Evolutionary conservation across 1,284 basidiomycete species (phyloP).

Genomic region (Pseudozyma sp.): DNA sequence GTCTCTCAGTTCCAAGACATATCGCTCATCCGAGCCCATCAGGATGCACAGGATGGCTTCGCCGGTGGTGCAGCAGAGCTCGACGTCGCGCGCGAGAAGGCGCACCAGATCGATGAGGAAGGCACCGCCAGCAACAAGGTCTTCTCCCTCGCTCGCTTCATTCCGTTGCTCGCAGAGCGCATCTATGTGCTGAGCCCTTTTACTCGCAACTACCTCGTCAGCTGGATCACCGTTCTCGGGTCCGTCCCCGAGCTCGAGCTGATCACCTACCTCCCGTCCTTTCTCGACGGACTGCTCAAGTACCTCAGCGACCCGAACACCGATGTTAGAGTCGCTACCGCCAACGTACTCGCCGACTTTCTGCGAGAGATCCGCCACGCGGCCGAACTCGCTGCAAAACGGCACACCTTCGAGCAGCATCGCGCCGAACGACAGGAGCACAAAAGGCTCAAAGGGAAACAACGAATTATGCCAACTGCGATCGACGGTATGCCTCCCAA

Average conservation of each 20-base stretch:
- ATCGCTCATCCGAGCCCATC: slow-evolving; percentile 71
- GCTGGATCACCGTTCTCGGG: slow-evolving; percentile 95
- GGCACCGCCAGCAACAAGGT: slow-evolving; percentile 69
- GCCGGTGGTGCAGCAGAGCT: slow-evolving; percentile 59
- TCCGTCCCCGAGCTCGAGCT: slow-evolving; percentile 96
- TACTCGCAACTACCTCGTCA: slow-evolving; percentile 93
- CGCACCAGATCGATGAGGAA: slow-evolving; percentile 46
- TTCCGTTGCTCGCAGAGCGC: slow-evolving; percentile 90
- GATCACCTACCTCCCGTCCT: slow-evolving; percentile 91
- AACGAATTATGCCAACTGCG: not conserved
- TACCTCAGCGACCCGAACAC: slow-evolving; percentile 95
- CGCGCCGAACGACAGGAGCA: slow-evolving; percentile 31
- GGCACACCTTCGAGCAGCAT: slow-evolving; percentile 38
- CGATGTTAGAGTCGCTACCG: slow-evolving; percentile 91
- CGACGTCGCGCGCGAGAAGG: slow-evolving; percentile 64
- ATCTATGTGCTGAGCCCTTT: slow-evolving; percentile 96
- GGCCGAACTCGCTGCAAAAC: slow-evolving; percentile 42
- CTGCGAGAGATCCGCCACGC: slow-evolving; percentile 78
- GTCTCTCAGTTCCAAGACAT: slow-evolving; percentile 85
- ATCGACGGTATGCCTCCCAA: slow-evolving; percentile 6
- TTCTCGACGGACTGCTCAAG: slow-evolving; percentile 87
- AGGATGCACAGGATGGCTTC: slow-evolving; percentile 70
- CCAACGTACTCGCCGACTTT: slow-evolving; percentile 91
- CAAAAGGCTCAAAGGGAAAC: slow-evolving; percentile 73
- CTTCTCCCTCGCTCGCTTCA: slow-evolving; percentile 93